Conservation (phyloP, 1,284 basidiomycete genomes). For the Ustilago tritici region DNA sequence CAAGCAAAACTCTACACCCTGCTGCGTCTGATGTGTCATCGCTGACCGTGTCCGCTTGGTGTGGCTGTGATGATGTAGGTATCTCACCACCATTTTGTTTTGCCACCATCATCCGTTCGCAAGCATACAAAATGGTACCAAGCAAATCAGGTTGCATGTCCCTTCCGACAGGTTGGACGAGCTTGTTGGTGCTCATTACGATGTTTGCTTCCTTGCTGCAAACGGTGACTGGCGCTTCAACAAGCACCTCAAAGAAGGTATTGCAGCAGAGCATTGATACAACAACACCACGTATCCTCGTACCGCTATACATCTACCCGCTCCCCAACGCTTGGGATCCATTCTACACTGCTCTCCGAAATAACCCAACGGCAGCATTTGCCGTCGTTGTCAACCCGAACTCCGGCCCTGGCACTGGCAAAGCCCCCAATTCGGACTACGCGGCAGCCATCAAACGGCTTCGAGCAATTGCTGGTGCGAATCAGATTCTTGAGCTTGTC, state of each 20-base stretch:
- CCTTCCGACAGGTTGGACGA: neutral
- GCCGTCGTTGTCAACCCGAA: constrained; percentile 33
- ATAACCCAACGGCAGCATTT: constrained; percentile 25
- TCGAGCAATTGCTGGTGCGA: neutral
- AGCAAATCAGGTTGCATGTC: neutral
- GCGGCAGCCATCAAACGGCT: constrained; percentile 15
- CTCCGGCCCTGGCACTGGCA: constrained; percentile 17
- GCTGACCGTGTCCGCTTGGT: neutral
- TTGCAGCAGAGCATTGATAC: constrained; percentile 4
- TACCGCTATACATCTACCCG: constrained; percentile 35
- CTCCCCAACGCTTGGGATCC: constrained; percentile 14
- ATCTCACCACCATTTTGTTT: neutral
- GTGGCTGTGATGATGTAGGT: neutral
- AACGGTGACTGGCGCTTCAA: constrained; percentile 3
- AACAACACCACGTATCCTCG: constrained; percentile 23
- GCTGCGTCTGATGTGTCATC: too few species aligned
- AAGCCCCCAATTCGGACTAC: constrained; percentile 17
- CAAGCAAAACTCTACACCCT: neutral
- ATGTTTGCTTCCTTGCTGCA: constrained; percentile 20
- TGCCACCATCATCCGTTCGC: neutral
- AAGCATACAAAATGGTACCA: neutral
- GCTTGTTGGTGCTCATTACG: constrained; percentile 6
- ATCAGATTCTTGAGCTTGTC: constrained; percentile 24
- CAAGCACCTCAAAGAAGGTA: neutral
- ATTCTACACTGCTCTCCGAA: constrained; percentile 18